These are phyloP conservation scores for Balansia obtecta DNA, from an alignment of 2,329 filamentous ascomycete genomes.

Conservation along the genomic window DNA sequence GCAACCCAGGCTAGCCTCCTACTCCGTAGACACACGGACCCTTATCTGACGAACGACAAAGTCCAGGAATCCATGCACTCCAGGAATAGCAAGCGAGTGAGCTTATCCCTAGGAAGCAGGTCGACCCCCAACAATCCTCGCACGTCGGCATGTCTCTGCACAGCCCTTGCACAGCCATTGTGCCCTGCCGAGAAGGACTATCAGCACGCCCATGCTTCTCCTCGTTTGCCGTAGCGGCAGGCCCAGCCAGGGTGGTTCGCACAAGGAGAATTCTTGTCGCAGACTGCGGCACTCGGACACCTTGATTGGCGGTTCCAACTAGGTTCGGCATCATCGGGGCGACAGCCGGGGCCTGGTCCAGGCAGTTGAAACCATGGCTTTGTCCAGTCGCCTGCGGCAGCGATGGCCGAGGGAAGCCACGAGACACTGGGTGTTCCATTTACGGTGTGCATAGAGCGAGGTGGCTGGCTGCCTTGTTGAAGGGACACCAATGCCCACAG, in stretches of 20 bases:
- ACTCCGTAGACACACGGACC: neutral
- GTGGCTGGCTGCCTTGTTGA: too few relatives aligned
- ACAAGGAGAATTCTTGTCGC: neutral
- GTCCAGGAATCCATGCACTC: too few relatives aligned
- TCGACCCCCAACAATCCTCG: neutral
- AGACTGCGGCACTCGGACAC: neutral
- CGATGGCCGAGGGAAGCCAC: neutral
- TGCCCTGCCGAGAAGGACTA: neutral
- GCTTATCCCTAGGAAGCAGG: neutral
- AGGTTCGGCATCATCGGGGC: conserved; percentile 9
- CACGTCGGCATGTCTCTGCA: neutral
- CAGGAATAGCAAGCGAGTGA: neutral
- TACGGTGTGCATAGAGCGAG: too few relatives aligned
- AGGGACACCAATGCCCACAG: too few relatives aligned
- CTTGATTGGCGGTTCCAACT: neutral
- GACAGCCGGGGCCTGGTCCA: conserved; percentile 7
- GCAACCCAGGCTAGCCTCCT: neutral
- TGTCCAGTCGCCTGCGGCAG: neutral
- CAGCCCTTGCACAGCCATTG: neutral
- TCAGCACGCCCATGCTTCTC: neutral
- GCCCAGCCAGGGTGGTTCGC: neutral
- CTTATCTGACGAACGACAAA: neutral
- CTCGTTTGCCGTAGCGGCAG: neutral
- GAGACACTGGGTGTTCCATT: neutral
- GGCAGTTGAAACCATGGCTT: neutral